A percentile compares a stretch with the other conserved stretches of the same genome.
Conservation (phyloP, 2,329 filamentous ascomycete species). For the Aureobasidium sp. region DNA sequence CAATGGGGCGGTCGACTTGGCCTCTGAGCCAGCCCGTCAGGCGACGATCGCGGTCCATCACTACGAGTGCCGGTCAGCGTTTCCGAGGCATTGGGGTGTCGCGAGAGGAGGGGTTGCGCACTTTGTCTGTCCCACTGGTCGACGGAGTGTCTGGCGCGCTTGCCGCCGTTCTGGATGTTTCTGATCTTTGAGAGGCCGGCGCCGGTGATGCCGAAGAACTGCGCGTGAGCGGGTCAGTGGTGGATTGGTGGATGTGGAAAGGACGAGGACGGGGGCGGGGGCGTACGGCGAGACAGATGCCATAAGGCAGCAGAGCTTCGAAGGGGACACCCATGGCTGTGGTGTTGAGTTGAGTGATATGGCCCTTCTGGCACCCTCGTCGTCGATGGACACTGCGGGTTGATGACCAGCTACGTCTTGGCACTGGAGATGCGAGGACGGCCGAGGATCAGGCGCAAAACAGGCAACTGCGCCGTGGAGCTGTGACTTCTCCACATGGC, state of each 20-base stretch:
- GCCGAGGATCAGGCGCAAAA: background rate
- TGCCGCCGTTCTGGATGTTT: slow-evolving; percentile 54
- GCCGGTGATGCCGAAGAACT: slow-evolving; percentile 55
- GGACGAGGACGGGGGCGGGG: slow-evolving; percentile 31
- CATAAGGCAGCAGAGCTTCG: slow-evolving; percentile 56
- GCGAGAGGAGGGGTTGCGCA: slow-evolving; percentile 17
- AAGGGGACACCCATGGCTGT: slow-evolving; percentile 55
- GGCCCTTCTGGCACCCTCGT: background rate
- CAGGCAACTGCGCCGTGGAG: background rate
- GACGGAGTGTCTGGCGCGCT: slow-evolving; percentile 49
- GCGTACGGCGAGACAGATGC: slow-evolving; percentile 52
- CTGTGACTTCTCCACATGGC: slow-evolving; percentile 3
- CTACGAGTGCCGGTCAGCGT: slow-evolving; percentile 29
- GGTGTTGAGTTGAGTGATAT: background rate
- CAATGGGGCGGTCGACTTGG: slow-evolving; percentile 50
- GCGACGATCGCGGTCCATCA: slow-evolving; percentile 58
- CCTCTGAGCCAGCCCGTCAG: slow-evolving; percentile 53
- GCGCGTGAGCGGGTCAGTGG: slow-evolving; percentile 14
- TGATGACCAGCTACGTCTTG: slow-evolving; percentile 11
- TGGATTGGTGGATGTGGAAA: slow-evolving; percentile 6
- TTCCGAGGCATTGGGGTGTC: background rate
- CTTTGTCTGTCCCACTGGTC: slow-evolving; percentile 57
- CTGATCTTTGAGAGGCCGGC: slow-evolving; percentile 48
- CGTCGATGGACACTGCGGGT: background rate
- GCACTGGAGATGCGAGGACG: background rate